These are phyloP conservation scores for Rhodotorula sp. DNA, from an alignment of 1,284 basidiomycete species.

Conservation along the genomic window DNA sequence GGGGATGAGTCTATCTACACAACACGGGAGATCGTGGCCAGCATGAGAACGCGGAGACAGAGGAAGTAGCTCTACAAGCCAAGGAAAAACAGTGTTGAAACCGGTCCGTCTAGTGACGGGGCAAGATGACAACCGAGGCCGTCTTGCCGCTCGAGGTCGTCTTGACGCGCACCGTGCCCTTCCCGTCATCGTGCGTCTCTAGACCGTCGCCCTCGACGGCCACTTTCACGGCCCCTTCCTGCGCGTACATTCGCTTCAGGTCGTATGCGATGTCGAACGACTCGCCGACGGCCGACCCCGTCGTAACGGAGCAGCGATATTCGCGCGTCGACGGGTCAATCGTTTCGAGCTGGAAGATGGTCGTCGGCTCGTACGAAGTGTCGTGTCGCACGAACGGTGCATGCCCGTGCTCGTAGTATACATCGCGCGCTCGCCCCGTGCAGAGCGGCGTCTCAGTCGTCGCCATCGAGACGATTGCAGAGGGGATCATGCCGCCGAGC, in stretches of 20 bases:
- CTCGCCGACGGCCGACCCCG: constrained; percentile 8
- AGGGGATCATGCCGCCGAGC: constrained; percentile 21
- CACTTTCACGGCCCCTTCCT: constrained; percentile 7
- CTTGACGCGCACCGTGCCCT: constrained; percentile 9
- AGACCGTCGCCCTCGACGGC: constrained; percentile 7
- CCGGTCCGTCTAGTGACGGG: constrained; percentile 4
- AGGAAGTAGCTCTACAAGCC: too few species aligned
- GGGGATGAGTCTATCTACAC: too few species aligned
- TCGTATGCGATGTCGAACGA: constrained; percentile 28
- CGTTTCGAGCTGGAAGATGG: constrained; percentile 29
- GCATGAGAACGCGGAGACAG: too few species aligned
- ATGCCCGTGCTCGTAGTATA: constrained; percentile 12
- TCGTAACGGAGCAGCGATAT: constrained; percentile 26
- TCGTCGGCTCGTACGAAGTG: neutral
- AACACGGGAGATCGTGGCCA: too few species aligned
- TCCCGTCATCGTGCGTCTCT: constrained; percentile 18
- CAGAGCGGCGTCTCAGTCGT: constrained; percentile 28
- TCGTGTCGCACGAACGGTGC: constrained; percentile 24
- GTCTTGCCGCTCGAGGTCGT: constrained; percentile 8
- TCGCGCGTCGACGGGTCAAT: neutral
- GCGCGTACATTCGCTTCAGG: constrained; percentile 17
- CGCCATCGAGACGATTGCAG: constrained; percentile 18
- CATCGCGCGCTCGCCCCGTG: constrained; percentile 19
- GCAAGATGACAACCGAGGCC: constrained; percentile 5
- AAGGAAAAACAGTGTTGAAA: too few species aligned